Percentiles rank a stretch among this genome's conserved stretches.
These are phyloP conservation scores for Pseudocercospora fuligena DNA, from an alignment of 2,329 filamentous ascomycete genomes.

Conservation along the genomic window DNA sequence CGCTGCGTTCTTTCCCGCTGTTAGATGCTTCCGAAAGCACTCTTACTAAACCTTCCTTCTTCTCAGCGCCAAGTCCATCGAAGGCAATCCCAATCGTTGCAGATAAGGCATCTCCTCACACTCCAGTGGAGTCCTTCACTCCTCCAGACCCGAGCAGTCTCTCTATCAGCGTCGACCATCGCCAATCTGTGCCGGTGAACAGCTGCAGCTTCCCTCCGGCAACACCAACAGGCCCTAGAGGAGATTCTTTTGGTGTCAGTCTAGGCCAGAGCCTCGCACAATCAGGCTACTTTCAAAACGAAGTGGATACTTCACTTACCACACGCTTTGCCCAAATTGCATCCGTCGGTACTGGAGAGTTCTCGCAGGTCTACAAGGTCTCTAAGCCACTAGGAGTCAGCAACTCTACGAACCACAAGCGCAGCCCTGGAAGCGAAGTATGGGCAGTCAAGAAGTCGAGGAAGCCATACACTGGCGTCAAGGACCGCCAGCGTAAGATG, in stretches of 20 bases:
- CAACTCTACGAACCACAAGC: conserved; percentile 21
- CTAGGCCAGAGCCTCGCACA: conserved; percentile 55
- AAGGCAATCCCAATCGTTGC: conserved; percentile 20
- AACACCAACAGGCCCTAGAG: conserved; percentile 75
- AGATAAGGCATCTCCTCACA: conserved; percentile 55
- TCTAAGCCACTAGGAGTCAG: conserved; percentile 50
- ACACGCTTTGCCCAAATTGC: conserved; percentile 81
- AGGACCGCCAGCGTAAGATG: conserved; percentile 81
- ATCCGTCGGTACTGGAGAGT: conserved; percentile 83
- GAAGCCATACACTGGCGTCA: conserved; percentile 74
- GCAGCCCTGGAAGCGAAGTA: conserved; percentile 51
- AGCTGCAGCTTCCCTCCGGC: conserved; percentile 68
- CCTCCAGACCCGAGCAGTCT: conserved; percentile 81
- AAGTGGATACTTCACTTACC: conserved; percentile 75
- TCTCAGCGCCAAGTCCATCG: conserved; percentile 30
- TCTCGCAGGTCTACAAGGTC: conserved; percentile 89
- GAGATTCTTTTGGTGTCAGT: conserved; percentile 62
- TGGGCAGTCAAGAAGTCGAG: conserved; percentile 95
- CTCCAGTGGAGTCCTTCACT: conserved; percentile 74
- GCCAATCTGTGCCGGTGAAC: conserved; percentile 42
- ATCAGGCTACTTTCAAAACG: conserved; percentile 69
- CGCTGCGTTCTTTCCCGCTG: conserved; percentile 33
- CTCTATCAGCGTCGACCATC: conserved; percentile 73
- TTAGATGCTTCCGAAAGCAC: conserved; percentile 28
- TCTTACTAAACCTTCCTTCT: conserved; percentile 31